Evolutionary conservation across 2,329 filamentous ascomycete species (phyloP).

Genomic region (Hypoxylon sp.): DNA sequence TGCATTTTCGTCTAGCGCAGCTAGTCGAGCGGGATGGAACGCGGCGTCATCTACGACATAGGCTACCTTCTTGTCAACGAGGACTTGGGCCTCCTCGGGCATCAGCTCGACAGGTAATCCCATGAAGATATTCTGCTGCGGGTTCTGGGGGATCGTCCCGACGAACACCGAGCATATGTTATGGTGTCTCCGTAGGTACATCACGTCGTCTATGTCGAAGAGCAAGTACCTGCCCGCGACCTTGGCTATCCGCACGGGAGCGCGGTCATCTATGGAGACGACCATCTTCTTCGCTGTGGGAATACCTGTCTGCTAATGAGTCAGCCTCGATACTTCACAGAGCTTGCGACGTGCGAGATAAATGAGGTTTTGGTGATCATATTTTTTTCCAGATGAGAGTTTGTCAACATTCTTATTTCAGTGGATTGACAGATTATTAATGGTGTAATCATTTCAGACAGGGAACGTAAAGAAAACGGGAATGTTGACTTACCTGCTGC

Average conservation of each 20-base stretch:
- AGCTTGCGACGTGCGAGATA: slow-evolving; percentile 34
- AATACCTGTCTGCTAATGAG: slow-evolving; percentile 30
- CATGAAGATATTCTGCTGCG: slow-evolving; percentile 94
- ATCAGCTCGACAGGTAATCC: slow-evolving; percentile 91
- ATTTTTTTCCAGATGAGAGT: slow-evolving; percentile 66
- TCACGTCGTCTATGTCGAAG: slow-evolving; percentile 87
- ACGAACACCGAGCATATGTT: slow-evolving; percentile 89
- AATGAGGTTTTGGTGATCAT: slow-evolving; percentile 50
- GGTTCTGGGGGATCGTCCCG: slow-evolving; percentile 90
- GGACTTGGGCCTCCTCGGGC: slow-evolving; percentile 87
- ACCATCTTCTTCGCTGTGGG: slow-evolving; percentile 38
- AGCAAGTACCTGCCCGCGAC: slow-evolving; percentile 87
- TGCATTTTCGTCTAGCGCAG: slow-evolving; percentile 69
- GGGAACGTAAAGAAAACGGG: slow-evolving; percentile 9
- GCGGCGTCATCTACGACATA: slow-evolving; percentile 85
- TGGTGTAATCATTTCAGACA: slow-evolving; percentile 73
- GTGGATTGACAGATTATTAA: slow-evolving; percentile 86
- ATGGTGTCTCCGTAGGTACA: slow-evolving; percentile 82
- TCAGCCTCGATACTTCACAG: slow-evolving; percentile 38
- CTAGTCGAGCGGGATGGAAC: slow-evolving; percentile 77
- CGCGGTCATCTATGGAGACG: slow-evolving; percentile 31
- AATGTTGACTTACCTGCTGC: slow-evolving; percentile 48
- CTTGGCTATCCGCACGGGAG: slow-evolving; percentile 81
- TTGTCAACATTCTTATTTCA: slow-evolving; percentile 64
- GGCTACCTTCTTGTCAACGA: slow-evolving; percentile 82